phyloP scores from a whole-genome alignment of 2,329 filamentous ascomycete species.

The Bipolaris bicolor region DNA sequence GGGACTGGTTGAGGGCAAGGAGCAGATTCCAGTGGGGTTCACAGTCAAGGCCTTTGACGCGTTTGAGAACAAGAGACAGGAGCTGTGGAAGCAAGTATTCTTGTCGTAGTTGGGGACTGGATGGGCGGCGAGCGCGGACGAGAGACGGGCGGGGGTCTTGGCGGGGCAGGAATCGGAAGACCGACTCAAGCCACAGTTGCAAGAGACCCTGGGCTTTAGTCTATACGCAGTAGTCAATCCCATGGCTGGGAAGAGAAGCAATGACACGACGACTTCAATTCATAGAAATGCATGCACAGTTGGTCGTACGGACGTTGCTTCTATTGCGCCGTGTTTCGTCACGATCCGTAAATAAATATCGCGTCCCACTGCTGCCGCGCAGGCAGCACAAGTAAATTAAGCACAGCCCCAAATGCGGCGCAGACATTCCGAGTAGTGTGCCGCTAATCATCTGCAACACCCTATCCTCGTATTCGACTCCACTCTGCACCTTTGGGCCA shows the following conservation, averaged over 20 bases:
- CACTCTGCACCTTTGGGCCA: conserved; percentile 6
- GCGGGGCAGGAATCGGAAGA: neutral
- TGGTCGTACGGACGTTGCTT: neutral
- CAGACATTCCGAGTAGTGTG: conserved; percentile 19
- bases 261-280: neutral
- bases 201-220: neutral
- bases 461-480: conserved; percentile 17
- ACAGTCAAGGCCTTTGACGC: conserved; percentile 51
- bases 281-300: neutral
- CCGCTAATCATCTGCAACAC: conserved; percentile 15
- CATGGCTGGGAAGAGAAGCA: neutral
- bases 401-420: conserved; percentile 31
- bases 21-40: conserved; percentile 60
- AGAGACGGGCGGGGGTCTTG: conserved; percentile 3
- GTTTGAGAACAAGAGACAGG: conserved; percentile 58
- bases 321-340: neutral
- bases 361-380: conserved; percentile 1
- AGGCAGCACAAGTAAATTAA: neutral
- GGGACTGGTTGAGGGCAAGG: conserved; percentile 55
- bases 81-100: conserved; percentile 36
- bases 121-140: neutral
- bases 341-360: conserved; percentile 1
- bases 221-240: no score
- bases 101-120: neutral
- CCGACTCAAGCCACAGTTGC: neutral